Percentiles rank a stretch among this genome's conserved stretches.
phyloP scores from a whole-genome alignment of 164 flowering plant species.

The Santalum album region DNA sequence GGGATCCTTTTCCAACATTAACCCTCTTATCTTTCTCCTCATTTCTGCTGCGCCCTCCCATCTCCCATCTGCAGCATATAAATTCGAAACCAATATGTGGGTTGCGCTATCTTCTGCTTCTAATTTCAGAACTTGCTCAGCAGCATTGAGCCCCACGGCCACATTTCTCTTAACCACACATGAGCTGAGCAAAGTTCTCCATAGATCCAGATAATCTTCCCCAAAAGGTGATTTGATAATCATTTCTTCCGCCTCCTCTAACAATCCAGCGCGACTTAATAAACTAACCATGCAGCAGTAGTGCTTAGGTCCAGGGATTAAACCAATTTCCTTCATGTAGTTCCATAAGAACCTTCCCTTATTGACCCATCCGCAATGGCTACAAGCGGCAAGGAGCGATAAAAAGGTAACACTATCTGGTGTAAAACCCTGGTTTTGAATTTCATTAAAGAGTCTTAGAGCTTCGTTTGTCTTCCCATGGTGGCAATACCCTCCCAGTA shows the following conservation, averaged over 20 bases:
- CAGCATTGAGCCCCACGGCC: conserved; percentile 50
- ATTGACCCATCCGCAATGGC: conserved; percentile 56
- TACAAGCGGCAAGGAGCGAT: conserved; percentile 71
- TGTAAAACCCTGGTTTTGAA: conserved; percentile 23
- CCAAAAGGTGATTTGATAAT: conserved; percentile 40
- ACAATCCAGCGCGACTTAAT: conserved; percentile 64
- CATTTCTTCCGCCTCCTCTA: conserved; percentile 57
- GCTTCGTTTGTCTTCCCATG: conserved; percentile 69
- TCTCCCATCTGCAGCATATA: conserved; percentile 57
- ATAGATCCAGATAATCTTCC: conserved; percentile 30
- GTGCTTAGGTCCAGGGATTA: conserved; percentile 56
- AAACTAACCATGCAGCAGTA: conserved; percentile 82
- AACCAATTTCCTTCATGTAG: conserved; percentile 38
- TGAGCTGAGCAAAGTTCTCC: conserved; percentile 78
- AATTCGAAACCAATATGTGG: conserved; percentile 54
- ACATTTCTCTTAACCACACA: conserved; percentile 38
- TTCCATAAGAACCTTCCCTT: conserved; percentile 56
- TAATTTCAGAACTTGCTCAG: conserved; percentile 39
- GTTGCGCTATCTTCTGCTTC: conserved; percentile 59
- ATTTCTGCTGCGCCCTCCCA: conserved; percentile 65
- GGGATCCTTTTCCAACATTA: conserved; percentile 52
- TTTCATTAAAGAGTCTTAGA: conserved; percentile 35
- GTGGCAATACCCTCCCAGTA: conserved; percentile 70
- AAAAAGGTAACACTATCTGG: conserved; percentile 73
- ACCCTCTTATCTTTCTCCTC: conserved; percentile 52